Evolutionary conservation across 805 yeast species (phyloP).

Genomic region (Lipomyces starkeyi): DNA sequence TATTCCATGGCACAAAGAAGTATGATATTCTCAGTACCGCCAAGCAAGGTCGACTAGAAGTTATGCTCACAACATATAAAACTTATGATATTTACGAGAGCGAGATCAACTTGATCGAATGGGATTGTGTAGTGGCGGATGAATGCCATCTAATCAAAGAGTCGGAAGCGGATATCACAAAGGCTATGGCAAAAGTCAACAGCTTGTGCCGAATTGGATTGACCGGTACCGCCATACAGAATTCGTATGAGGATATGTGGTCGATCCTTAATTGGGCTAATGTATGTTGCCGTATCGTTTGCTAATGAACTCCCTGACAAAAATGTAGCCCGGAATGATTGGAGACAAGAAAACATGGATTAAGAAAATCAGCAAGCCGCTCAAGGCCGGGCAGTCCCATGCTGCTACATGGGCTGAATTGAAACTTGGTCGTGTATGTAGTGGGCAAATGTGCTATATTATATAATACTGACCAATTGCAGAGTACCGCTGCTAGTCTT

Average conservation of each 20-base stretch:
- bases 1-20: constrained; percentile 20
- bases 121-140: constrained; percentile 34
- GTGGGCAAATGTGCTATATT: background rate
- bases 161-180: constrained; percentile 18
- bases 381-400: constrained; percentile 31
- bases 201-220: constrained; percentile 33
- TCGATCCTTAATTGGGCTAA: constrained; percentile 32
- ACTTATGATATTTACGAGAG: constrained; percentile 23
- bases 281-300: background rate
- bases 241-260: constrained; percentile 32
- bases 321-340: constrained; percentile 23
- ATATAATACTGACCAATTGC: background rate
- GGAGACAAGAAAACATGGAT: constrained; percentile 22
- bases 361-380: constrained; percentile 19
- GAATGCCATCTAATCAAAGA: constrained; percentile 32
- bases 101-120: constrained; percentile 25
- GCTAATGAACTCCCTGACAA: background rate
- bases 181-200: constrained; percentile 25
- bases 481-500: constrained; percentile 9
- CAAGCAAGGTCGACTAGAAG: constrained; percentile 23
- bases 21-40: constrained; percentile 28
- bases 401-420: constrained; percentile 20
- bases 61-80: constrained; percentile 32
- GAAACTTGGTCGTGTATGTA: constrained; percentile 21
- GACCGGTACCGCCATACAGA: constrained; percentile 36